Percentiles rank a stretch among this genome's conserved stretches.
Conservation (phyloP, 2,329 filamentous ascomycete genomes). For the Fusarium anthophilum region DNA sequence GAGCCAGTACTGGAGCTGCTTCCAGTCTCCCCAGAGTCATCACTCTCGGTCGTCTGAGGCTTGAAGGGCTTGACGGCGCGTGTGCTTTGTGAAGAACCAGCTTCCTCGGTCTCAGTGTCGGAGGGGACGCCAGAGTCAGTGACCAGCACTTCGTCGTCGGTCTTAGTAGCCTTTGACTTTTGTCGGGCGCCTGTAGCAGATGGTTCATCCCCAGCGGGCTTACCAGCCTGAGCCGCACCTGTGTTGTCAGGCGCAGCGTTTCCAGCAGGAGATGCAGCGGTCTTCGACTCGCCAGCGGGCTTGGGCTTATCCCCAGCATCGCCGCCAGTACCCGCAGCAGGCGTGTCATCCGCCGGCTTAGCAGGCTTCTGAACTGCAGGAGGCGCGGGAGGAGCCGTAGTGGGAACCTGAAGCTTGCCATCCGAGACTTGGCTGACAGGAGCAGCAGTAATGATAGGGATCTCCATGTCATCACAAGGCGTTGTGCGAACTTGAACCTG, state of each 20-base stretch:
- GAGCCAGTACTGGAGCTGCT: not conserved
- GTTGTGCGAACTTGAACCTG: slow-evolving; percentile 62
- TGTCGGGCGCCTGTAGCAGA: not conserved
- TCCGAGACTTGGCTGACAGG: slow-evolving; percentile 47
- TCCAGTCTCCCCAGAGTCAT: slow-evolving; percentile 10
- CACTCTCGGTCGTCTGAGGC: not conserved
- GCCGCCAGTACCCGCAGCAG: not conserved
- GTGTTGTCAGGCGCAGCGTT: slow-evolving; percentile 8
- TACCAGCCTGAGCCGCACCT: not conserved
- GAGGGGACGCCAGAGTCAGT: slow-evolving; percentile 23
- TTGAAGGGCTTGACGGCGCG: slow-evolving; percentile 27
- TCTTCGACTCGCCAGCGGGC: not conserved
- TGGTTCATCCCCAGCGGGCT: not conserved
- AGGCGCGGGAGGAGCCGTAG: slow-evolving; percentile 26
- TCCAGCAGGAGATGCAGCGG: not conserved
- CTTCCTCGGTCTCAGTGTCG: not conserved
- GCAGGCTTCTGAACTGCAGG: not conserved
- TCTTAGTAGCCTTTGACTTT: not conserved
- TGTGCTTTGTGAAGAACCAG: not conserved
- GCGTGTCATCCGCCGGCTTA: not conserved
- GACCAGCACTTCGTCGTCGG: slow-evolving; percentile 8
- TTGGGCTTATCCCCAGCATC: not conserved
- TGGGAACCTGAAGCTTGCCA: slow-evolving; percentile 45
- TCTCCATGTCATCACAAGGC: slow-evolving; percentile 51
- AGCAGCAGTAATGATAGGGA: slow-evolving; percentile 39